phyloP scores from a whole-genome alignment of 768 basidiomycete genomes.

The Holtermannia corniformis region DNA sequence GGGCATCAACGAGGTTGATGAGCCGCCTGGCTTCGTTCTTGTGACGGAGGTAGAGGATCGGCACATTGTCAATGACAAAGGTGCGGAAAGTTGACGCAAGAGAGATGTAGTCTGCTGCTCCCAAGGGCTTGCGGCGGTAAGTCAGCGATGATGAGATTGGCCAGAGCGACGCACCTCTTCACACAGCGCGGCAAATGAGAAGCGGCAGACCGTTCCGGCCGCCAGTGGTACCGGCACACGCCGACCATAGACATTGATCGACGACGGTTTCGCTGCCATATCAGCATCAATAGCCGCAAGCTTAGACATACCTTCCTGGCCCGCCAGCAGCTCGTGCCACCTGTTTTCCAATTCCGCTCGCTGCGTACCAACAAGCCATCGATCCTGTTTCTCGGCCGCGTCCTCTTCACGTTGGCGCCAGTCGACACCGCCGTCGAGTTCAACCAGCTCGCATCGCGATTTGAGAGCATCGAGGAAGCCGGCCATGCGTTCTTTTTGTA shows the following conservation, averaged over 20 bases:
- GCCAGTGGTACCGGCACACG: constrained; percentile 46
- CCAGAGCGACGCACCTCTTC: constrained; percentile 61
- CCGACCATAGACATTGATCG: constrained; percentile 49
- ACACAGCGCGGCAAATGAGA: constrained; percentile 50
- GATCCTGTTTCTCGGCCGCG: background rate
- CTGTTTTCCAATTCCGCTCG: constrained; percentile 17
- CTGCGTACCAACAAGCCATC: constrained; percentile 20
- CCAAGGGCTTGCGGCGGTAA: constrained; percentile 43
- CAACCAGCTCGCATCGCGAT: constrained; percentile 48
- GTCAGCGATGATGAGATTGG: background rate
- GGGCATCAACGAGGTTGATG: constrained; percentile 55
- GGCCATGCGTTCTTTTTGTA: constrained; percentile 52
- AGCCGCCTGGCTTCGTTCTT: constrained; percentile 56
- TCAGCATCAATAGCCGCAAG: background rate
- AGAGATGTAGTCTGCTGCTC: constrained; percentile 54
- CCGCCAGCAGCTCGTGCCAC: constrained; percentile 14
- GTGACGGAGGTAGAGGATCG: constrained; percentile 46
- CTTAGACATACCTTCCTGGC: constrained; percentile 2
- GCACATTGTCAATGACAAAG: constrained; percentile 50
- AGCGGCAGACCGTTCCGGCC: constrained; percentile 44
- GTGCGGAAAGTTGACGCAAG: constrained; percentile 49
- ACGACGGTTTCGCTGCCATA: constrained; percentile 12
- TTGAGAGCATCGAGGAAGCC: constrained; percentile 54
- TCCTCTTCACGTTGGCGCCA: constrained; percentile 42
- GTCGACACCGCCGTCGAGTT: constrained; percentile 47